Conservation (phyloP, 2,329 filamentous ascomycete genomes). For the Paramyrothecium sp. region DNA sequence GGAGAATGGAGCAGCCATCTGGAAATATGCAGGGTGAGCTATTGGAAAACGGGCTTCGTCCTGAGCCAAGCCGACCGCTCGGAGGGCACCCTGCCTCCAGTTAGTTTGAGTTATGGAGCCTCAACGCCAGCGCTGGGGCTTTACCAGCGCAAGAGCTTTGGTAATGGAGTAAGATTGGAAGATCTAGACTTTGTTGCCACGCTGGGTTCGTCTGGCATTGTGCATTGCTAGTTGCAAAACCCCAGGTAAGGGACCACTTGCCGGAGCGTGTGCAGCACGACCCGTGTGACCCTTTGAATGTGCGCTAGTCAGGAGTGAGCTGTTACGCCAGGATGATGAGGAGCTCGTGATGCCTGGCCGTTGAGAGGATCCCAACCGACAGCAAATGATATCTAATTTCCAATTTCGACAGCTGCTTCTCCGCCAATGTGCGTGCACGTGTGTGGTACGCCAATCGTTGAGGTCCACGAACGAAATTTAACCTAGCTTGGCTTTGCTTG, state of each 20-base stretch:
- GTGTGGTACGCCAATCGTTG: no score
- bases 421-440: no score
- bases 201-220: background rate
- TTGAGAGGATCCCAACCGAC: background rate
- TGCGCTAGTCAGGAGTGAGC: background rate
- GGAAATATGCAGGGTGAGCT: background rate
- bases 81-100: background rate
- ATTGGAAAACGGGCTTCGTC: background rate
- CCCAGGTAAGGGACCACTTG: background rate
- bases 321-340: background rate
- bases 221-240: background rate
- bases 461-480: no score
- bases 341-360: background rate
- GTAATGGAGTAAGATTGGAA: background rate
- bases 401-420: background rate
- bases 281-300: background rate
- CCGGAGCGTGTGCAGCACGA: background rate
- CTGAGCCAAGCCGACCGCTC: background rate
- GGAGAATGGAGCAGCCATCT: no score
- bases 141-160: background rate
- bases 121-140: background rate
- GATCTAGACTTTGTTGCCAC: background rate
- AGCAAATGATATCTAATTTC: background rate
- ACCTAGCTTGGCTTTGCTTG: no score
- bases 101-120: no score